Base-by-base conservation (phyloP, 2,329 filamentous ascomycete species). In the Triangularia verruculosa region DNA sequence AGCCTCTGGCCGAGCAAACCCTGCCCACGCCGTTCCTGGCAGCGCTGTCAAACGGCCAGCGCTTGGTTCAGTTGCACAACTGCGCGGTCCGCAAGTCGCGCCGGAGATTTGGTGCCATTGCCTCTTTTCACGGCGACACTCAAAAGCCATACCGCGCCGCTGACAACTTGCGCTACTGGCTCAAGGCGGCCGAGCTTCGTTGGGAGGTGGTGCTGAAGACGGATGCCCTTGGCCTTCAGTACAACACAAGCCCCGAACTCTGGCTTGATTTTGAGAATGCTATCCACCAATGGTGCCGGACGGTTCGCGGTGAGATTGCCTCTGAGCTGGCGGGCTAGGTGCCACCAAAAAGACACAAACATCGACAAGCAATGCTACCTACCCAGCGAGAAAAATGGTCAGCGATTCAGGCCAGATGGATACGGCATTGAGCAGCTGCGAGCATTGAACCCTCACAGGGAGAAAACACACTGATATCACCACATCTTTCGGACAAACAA, bases 121-220 rank as follows among this genome's bases (percentile, higher is more conserved):
- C 92, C 63, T 85, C 85, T 9, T 97, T 90, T 76, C 95, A 98
- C 75, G 89, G 88, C n/a, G 93, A 99, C 75, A 94, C 95, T 9
- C 89, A 87, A 65, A 98, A 98, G 78, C 95, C 95, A 0, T 99
- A 99, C 75, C 89, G 95, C 57, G 89, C 89, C 67, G 92, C 93
- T 2, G 95, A 99, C 70, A 99, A 99, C 75, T 82, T 99, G 66
- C 87, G 93, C 47, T 99, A 90, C 80, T 99, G 95, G 94, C 86
- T 91, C 77, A 99, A 99, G 79, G 95, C 94, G 1, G 93, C 93
- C 7, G 93, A 99, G 78, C 82, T 98, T 64, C 87, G 95, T 61
- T 99, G 94, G 89, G 95, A 98, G 77, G 86, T 93, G 43, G 85
- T 90, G 69, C 81, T 98, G 59, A 86, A 89, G 67, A 83, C 97